Evolutionary conservation across 768 basidiomycete genomes (phyloP).

Genomic region (Suillus subluteus): DNA sequence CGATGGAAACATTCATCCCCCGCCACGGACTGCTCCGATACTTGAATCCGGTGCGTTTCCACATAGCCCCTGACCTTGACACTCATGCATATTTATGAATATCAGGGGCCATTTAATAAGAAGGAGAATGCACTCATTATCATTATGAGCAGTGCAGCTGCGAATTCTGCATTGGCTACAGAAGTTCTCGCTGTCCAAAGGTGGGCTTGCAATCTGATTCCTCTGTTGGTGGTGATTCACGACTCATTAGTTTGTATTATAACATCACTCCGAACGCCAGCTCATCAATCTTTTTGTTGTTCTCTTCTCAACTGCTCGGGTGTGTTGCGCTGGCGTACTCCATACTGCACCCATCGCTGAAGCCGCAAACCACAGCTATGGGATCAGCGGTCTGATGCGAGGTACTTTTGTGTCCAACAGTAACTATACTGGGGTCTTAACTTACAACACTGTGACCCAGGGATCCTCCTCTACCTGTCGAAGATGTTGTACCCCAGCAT

Average conservation of each 20-base stretch:
- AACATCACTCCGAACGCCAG: slow-evolving; percentile 51
- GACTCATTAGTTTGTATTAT: slow-evolving; percentile 41
- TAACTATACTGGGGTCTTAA: neutral
- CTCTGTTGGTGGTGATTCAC: neutral
- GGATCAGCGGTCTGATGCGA: slow-evolving; percentile 57
- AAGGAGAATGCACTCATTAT: slow-evolving; percentile 63
- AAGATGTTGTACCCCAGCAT: slow-evolving; percentile 47
- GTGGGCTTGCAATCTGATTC: neutral
- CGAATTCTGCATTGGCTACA: slow-evolving; percentile 55
- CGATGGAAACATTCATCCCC: slow-evolving; percentile 51
- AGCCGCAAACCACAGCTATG: slow-evolving; percentile 34
- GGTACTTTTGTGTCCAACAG: slow-evolving; percentile 30
- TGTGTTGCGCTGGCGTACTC: neutral
- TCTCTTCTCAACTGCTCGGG: slow-evolving; percentile 42
- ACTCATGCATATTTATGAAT: slow-evolving; percentile 2
- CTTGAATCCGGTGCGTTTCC: slow-evolving; percentile 47
- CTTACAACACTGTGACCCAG: slow-evolving; percentile 10
- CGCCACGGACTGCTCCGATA: slow-evolving; percentile 46
- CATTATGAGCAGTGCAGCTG: slow-evolving; percentile 59
- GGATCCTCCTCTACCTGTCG: slow-evolving; percentile 44
- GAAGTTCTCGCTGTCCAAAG: slow-evolving; percentile 59
- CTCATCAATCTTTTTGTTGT: slow-evolving; percentile 47
- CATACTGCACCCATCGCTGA: neutral
- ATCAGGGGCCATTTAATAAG: slow-evolving; percentile 60
- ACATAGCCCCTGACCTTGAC: neutral